phyloP scores from a whole-genome alignment of 441 rosid species.

The Populus hybrid region DNA sequence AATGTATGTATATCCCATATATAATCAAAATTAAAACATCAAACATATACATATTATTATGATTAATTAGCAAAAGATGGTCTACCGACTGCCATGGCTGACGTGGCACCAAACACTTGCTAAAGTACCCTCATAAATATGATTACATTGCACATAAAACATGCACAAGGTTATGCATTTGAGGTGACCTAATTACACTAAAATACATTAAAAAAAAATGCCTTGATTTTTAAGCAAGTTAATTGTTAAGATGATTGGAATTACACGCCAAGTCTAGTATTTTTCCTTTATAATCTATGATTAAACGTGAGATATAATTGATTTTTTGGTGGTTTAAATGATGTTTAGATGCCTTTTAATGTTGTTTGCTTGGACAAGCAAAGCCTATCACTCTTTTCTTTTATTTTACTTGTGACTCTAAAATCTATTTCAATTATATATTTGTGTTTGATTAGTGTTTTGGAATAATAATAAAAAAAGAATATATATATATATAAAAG shows the following conservation, averaged over 20 bases:
- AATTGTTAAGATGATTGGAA: slow-evolving; percentile 28
- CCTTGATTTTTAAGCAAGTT: slow-evolving; percentile 33
- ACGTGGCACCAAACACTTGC: slow-evolving; percentile 11
- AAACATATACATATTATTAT: too few relatives aligned
- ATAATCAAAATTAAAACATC: neutral
- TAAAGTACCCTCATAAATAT: neutral
- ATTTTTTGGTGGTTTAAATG: slow-evolving; percentile 11
- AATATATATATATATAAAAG: too few relatives aligned
- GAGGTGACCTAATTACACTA: slow-evolving; percentile 29
- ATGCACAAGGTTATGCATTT: slow-evolving; percentile 20
- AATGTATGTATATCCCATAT: too few relatives aligned
- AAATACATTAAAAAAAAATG: neutral
- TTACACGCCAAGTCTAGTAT: slow-evolving; percentile 25
- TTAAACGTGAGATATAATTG: neutral
- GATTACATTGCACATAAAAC: neutral
- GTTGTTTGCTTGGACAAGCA: slow-evolving; percentile 8
- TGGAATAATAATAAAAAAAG: too few relatives aligned
- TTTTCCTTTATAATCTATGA: neutral
- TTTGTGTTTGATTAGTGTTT: too few relatives aligned
- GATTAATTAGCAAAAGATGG: neutral
- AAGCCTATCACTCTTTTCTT: neutral
- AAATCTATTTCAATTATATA: too few relatives aligned
- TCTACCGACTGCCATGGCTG: slow-evolving; percentile 20
- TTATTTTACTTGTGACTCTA: neutral
- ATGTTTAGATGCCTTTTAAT: slow-evolving; percentile 8